Evolutionary conservation across 2,329 filamentous ascomycete species (phyloP).

Genomic region (Botrytis galanthina): DNA sequence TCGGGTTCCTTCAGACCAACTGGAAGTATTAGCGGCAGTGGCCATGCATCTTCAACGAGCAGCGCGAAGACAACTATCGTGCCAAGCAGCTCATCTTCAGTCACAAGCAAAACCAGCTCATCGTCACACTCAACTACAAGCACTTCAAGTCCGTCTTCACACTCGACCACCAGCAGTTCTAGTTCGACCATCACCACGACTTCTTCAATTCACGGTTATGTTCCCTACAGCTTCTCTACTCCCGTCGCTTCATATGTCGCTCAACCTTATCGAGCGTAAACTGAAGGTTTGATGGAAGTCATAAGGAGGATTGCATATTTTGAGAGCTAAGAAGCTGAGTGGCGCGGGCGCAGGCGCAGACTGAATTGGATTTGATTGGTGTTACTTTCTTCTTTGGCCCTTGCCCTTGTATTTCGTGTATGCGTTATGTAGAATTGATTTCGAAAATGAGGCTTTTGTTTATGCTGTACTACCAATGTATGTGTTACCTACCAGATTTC

Average conservation of each 20-base stretch:
- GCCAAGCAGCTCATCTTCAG: background rate
- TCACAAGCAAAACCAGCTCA: background rate
- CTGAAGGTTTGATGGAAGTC: background rate
- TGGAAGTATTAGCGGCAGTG: background rate
- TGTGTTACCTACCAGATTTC: background rate
- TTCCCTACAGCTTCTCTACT: slow-evolving; percentile 11
- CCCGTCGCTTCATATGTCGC: slow-evolving; percentile 13
- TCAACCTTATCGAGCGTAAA: background rate
- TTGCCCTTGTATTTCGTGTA: slow-evolving; percentile 8
- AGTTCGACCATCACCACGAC: slow-evolving; percentile 7
- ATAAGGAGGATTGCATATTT: background rate
- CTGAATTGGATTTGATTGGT: background rate
- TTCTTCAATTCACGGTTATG: slow-evolving; percentile 7
- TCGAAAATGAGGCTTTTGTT: background rate
- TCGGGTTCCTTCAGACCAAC: slow-evolving; percentile 5
- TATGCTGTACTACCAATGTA: background rate
- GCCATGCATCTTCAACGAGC: background rate
- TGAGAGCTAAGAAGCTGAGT: background rate
- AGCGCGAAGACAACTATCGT: too few species aligned
- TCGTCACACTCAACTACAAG: slow-evolving; percentile 2
- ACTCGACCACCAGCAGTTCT: background rate
- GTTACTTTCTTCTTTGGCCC: background rate
- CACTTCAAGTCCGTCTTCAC: background rate
- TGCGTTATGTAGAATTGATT: background rate
- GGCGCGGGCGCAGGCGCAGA: background rate